Evolutionary conservation across 1,284 basidiomycete species (phyloP).

Genomic region (Leccinum pseudoinsigne): DNA sequence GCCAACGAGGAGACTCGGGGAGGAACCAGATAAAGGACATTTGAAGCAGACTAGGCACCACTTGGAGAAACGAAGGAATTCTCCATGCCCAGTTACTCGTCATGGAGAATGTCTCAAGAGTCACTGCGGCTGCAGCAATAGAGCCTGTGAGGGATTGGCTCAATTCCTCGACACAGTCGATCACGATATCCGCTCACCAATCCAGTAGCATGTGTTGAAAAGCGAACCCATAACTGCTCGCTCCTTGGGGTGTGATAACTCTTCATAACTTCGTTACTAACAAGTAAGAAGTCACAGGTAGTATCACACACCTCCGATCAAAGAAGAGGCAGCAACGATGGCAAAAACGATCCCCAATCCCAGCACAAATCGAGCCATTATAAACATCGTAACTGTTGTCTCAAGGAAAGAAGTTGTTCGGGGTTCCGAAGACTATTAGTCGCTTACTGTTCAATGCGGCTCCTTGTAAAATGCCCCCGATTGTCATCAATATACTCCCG

Average conservation of each 20-base stretch:
- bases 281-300: neutral
- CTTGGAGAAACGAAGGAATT: slow-evolving; percentile 55
- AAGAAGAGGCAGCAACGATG: slow-evolving; percentile 17
- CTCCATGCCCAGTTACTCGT: slow-evolving; percentile 54
- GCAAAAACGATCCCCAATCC: slow-evolving; percentile 16
- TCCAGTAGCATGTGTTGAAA: neutral
- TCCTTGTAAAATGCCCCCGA: slow-evolving; percentile 20
- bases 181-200: neutral
- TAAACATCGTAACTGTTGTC: slow-evolving; percentile 19
- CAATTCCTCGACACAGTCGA: neutral
- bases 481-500: slow-evolving; percentile 7
- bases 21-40: slow-evolving; percentile 48
- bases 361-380: slow-evolving; percentile 23
- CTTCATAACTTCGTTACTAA: neutral
- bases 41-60: slow-evolving; percentile 48
- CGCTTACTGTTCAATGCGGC: slow-evolving; percentile 18
- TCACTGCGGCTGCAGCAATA: slow-evolving; percentile 32
- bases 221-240: slow-evolving; percentile 10
- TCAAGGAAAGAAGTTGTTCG: neutral
- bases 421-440: too few species aligned
- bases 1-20: slow-evolving; percentile 63
- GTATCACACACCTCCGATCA: slow-evolving; percentile 19
- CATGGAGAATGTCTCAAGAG: slow-evolving; percentile 50
- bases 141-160: slow-evolving; percentile 11
- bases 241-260: slow-evolving; percentile 13